A percentile compares a stretch with the other conserved stretches of the same genome.
Conservation (phyloP, 305 asterid species). For the Solanum aculeatissimum region DNA sequence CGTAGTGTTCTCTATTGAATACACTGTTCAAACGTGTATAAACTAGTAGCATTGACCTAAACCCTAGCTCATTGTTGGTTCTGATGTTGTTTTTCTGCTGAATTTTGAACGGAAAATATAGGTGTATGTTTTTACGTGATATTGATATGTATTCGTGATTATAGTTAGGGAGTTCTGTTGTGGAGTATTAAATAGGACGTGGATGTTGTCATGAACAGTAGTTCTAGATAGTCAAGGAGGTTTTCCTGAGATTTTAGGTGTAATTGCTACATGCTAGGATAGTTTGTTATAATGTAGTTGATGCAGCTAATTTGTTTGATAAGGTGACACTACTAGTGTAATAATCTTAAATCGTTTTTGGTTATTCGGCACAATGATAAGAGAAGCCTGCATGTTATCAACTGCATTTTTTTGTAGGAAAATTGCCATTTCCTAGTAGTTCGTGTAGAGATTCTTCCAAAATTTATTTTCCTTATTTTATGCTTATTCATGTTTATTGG, state of each 20-base stretch:
- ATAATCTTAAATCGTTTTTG: neutral
- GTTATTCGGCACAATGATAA: neutral
- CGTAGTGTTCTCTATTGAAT: neutral
- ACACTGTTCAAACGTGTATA: neutral
- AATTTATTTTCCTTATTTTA: neutral
- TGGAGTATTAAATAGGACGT: neutral
- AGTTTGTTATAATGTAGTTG: neutral
- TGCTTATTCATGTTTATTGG: neutral
- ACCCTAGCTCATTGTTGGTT: neutral
- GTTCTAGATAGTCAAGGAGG: neutral
- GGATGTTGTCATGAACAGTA: neutral
- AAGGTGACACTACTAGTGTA: neutral
- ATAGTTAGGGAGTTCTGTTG: neutral
- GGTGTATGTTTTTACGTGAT: neutral
- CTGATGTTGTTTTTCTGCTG: neutral
- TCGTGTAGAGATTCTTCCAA: neutral
- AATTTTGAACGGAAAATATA: neutral
- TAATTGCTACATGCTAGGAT: neutral
- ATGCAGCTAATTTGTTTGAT: neutral
- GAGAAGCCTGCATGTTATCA: neutral
- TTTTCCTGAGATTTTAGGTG: neutral
- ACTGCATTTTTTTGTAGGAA: neutral
- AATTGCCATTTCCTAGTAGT: neutral
- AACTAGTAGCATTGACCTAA: neutral
- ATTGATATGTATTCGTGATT: neutral